Evolutionary conservation across 2,329 filamentous ascomycete genomes (phyloP).

Genomic region (Stagonosporopsis chrysanthemi): DNA sequence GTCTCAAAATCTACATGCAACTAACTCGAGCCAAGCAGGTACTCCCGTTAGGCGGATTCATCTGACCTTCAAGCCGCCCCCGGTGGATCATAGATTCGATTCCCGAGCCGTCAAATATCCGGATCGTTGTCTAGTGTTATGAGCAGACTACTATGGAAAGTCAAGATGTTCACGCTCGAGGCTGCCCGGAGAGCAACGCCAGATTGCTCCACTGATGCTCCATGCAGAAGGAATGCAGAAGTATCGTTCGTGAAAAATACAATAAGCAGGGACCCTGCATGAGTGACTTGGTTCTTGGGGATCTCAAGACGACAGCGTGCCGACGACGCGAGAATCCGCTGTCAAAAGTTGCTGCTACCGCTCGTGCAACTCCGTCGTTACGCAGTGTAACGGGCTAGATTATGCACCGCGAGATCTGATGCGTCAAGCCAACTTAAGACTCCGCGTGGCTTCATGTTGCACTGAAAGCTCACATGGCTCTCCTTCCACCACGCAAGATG

Average conservation of each 20-base stretch:
- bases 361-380: slow-evolving; percentile 21
- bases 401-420: slow-evolving; percentile 47
- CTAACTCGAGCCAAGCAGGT: slow-evolving; percentile 11
- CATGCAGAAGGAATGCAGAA: slow-evolving; percentile 4
- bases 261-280: slow-evolving; percentile 17
- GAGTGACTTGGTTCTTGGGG: neutral
- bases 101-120: neutral
- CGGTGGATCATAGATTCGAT: neutral
- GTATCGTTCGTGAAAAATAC: neutral
- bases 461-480: slow-evolving; percentile 34
- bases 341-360: slow-evolving; percentile 25
- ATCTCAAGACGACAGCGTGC: neutral
- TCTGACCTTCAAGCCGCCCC: neutral
- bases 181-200: neutral
- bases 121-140: neutral
- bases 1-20: neutral
- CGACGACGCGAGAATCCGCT: slow-evolving; percentile 22
- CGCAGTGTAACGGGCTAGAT: slow-evolving; percentile 42
- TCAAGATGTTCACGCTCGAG: neutral
- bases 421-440: slow-evolving; percentile 33
- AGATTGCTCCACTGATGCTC: neutral
- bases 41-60: slow-evolving; percentile 5
- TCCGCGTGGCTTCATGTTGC: slow-evolving; percentile 26
- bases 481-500: slow-evolving; percentile 18
- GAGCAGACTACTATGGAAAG: neutral